These are phyloP conservation scores for Aspergillus cavernicola DNA, from an alignment of 495 filamentous ascomycete genomes.

Conservation along the genomic window DNA sequence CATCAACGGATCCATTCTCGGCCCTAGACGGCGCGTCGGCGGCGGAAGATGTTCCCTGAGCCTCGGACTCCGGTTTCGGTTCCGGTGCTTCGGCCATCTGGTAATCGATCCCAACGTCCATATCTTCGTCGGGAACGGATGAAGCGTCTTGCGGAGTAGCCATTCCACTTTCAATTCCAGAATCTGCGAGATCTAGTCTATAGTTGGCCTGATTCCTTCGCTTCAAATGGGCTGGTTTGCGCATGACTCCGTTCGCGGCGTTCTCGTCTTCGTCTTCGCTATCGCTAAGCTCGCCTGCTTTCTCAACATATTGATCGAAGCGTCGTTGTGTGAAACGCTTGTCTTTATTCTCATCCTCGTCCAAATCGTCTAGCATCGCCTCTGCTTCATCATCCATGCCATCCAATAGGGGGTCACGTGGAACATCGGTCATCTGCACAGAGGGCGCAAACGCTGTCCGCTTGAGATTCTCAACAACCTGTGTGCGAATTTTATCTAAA, in stretches of 20 bases:
- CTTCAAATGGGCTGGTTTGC: constrained; percentile 56
- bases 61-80: constrained; percentile 37
- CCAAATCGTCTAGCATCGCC: constrained; percentile 80
- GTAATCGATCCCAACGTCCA: constrained; percentile 46
- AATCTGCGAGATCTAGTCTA: constrained; percentile 58
- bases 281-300: constrained; percentile 72
- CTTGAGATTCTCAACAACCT: constrained; percentile 89
- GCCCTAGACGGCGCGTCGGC: constrained; percentile 25
- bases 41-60: constrained; percentile 20
- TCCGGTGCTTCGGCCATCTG: constrained; percentile 49
- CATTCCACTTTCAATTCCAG: constrained; percentile 61
- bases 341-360: constrained; percentile 90
- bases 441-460: constrained; percentile 85
- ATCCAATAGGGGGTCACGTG: constrained; percentile 61
- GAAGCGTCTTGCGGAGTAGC: constrained; percentile 50
- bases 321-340: constrained; percentile 75
- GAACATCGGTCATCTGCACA: constrained; percentile 94
- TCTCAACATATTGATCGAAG: constrained; percentile 74
- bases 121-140: constrained; percentile 48
- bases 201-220: constrained; percentile 70
- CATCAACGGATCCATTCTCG: constrained; percentile 36
- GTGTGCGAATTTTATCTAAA: constrained; percentile 87
- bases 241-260: constrained; percentile 63
- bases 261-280: constrained; percentile 89
- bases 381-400: constrained; percentile 81